Base-by-base conservation (phyloP, 2,329 filamentous ascomycete species). In the Fusarium pseudoanthophilum region DNA sequence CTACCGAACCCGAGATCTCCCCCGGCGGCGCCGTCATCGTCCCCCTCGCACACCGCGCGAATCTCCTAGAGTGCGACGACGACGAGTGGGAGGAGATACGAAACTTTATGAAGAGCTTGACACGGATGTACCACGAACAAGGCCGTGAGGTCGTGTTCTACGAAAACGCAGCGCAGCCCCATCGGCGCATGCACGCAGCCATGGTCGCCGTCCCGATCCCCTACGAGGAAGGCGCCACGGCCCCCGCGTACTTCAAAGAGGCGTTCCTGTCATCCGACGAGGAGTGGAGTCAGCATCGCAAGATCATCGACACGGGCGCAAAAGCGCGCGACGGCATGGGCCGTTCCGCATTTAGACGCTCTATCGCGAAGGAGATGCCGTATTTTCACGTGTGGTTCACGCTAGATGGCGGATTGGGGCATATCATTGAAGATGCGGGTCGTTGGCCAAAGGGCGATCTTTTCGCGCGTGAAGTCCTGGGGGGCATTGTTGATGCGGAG, bases 81-180 rank as follows among this genome's bases (percentile, higher is more conserved):
- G 96, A 99, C 79, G 96, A 99, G 81, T 99, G 97, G 97, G 96
- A 99, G 80, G 96, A 99, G 83, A 92, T 99, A 11, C 93, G 96
- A 75, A 99, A 99, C 82, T 99, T 99, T 80, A 98, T 98, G 95
- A 99, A 99, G 85, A 93, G 91, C 66, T 87, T 99, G 26, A 98
- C 93, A 9, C 91, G 95, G 49, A 92, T 98, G 90, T 99, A 98
- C 83, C 94, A 97, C 83, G 93, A 95, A 48, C 94, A 97, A 81
- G 95, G 95, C 16, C 92, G 93, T 58, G 94, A 96, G 77, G 95
- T 98, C 15, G 86, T 99, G 71, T 99, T 99, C 84, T 99, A 99
- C 85, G 96, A 99, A 80, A 98, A 99, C 80, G 96, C 96, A 5
- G 95, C 95, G 1, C 86, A 90, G 20, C 95, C 95, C 3, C 89